Base-by-base conservation (phyloP, 1,284 basidiomycete genomes). In the Ustilago shanxiensis region DNA sequence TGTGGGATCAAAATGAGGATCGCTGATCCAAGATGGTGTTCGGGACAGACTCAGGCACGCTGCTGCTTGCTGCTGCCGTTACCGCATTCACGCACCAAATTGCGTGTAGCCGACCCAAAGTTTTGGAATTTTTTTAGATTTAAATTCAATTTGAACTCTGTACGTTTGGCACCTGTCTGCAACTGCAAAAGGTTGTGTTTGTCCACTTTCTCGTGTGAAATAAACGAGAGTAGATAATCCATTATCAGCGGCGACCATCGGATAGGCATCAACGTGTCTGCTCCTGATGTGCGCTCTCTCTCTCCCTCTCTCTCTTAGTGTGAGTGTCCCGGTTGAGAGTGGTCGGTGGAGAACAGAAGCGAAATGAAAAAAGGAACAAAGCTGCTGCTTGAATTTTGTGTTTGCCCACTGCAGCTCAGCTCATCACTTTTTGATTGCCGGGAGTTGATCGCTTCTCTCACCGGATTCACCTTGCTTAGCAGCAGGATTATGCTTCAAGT, bases 221-320 rank as follows among this genome's bases (percentile, higher is more conserved):
- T 0, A 28, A 7, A 11, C 10, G 6, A 49, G 47, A 9, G 47
- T 49, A 49, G 47, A 49, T 49, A 49, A 26, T 49, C 20, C 44
- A 47, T 47, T 47, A 47, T 47, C n/a, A 47, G 44, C 44, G 44
- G n/a, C 14, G 47, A 49, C 47, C 47, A 49, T 49, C 9, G 47
- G 47, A 49, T 49, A 49, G 47, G 47, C 22, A 49, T 26, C 5
- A 49, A 49, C 47, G 24, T 49, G 47, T 28, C 26, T 24, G 31
- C 11, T 33, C 31, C 11, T n/a, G n/a, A n/a, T n/a, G n/a, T n/a
- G n/a, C 44, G 22, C 10, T 20, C 6, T 39, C 31, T 33, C 31
- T 33, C 7, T 33, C 31, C 31, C n/a, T n/a, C n/a, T n/a, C n/a
- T n/a, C n/a, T n/a, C n/a, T n/a, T n/a, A n/a, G n/a, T n/a, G n/a